Conservation (phyloP, 2,329 filamentous ascomycete species). For the Colletotrichum costaricense region DNA sequence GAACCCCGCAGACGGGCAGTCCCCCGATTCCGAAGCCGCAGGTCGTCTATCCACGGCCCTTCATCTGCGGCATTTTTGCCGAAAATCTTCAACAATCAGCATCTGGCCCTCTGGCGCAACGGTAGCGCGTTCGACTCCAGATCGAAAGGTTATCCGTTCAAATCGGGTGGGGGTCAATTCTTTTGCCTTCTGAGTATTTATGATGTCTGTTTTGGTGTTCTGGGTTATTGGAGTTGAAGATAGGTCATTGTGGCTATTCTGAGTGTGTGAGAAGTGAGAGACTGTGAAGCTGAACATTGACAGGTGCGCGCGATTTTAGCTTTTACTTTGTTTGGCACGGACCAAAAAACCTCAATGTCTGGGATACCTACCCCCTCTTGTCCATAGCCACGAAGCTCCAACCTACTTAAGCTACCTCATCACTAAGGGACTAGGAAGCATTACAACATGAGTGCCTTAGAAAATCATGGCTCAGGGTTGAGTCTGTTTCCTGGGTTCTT, state of each 20-base stretch:
- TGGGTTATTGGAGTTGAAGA: no score
- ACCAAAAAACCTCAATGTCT: no score
- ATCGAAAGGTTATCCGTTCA: constrained; percentile 37
- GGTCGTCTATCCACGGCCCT: fast-evolving
- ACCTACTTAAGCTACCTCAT: no score
- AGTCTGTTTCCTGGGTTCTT: no score
- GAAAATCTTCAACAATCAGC: fast-evolving
- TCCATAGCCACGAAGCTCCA: no score
- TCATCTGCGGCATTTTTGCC: not conserved
- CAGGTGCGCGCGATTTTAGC: not conserved
- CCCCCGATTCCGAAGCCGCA: no score
- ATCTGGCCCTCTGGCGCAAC: constrained; percentile 31
- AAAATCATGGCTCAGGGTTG: no score
- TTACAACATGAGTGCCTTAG: no score
- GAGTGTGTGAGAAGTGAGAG: not conserved
- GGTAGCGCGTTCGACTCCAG: constrained; percentile 36
- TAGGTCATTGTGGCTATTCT: not conserved
- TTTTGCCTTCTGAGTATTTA: not conserved
- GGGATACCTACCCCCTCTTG: no score
- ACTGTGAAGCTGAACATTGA: no score
- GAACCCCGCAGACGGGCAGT: not conserved
- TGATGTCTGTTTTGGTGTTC: not conserved
- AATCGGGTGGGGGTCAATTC: constrained; percentile 30
- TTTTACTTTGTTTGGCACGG: no score
- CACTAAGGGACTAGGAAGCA: no score